Evolutionary conservation across 2,329 filamentous ascomycete genomes (phyloP).

Genomic region (Fusarium caatingaense): DNA sequence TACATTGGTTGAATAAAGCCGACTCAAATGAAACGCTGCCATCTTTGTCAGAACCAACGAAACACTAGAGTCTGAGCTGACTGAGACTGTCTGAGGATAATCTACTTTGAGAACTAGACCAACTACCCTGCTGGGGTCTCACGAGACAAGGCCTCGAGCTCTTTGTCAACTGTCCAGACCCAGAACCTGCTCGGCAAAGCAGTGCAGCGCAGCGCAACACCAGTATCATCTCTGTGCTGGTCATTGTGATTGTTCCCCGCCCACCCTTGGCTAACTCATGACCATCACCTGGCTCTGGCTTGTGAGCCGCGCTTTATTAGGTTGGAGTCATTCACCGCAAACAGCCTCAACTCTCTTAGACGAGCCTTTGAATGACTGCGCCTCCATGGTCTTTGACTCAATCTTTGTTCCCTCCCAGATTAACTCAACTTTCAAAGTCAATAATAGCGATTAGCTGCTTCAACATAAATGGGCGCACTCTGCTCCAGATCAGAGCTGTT

Average conservation of each 20-base stretch:
- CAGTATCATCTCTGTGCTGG: not conserved
- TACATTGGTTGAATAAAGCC: not conserved
- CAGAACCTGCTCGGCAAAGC: constrained; percentile 2
- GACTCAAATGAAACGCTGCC: not conserved
- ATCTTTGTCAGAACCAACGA: constrained; percentile 1
- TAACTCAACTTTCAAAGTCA: not conserved
- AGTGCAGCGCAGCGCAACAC: constrained; percentile 13
- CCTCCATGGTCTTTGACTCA: constrained; percentile 16
- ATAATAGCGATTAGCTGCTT: not conserved
- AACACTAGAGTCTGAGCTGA: not conserved
- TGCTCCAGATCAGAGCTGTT: constrained; percentile 40
- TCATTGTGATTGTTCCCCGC: constrained; percentile 22
- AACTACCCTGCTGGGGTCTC: not conserved
- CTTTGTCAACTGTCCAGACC: not conserved
- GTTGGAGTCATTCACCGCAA: constrained; percentile 30
- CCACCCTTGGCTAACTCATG: constrained; percentile 14
- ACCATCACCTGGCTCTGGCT: constrained; percentile 31
- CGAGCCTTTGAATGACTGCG: constrained; percentile 14
- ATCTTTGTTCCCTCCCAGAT: constrained; percentile 10
- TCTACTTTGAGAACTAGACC: constrained; percentile 2
- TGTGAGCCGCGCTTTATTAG: constrained; percentile 29
- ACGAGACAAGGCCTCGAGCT: constrained; percentile 14
- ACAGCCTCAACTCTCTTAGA: constrained; percentile 14
- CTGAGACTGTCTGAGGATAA: constrained; percentile 1
- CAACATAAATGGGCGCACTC: constrained; percentile 45